Conservation (phyloP, 306 rosid genomes). For the Nissolia schottii region DNA sequence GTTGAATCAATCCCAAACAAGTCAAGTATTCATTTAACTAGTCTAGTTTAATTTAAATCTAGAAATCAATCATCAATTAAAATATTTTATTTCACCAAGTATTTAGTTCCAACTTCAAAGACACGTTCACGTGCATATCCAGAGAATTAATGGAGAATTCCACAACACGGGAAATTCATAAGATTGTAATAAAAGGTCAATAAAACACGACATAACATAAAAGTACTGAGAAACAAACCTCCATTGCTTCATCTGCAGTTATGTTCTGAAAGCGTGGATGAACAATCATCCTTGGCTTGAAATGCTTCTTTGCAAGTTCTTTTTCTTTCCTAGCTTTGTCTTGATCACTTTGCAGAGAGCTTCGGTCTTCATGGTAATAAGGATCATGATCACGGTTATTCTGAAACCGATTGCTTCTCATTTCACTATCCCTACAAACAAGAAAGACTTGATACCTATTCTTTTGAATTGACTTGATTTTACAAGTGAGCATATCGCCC, state of each 20-base stretch:
- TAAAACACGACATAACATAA: background rate
- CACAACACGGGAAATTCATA: background rate
- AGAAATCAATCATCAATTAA: background rate
- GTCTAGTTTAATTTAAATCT: background rate
- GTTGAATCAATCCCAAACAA: background rate
- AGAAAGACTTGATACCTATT: slow-evolving; percentile 92
- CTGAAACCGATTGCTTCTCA: slow-evolving; percentile 76
- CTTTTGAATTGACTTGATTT: slow-evolving; percentile 93
- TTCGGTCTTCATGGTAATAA: slow-evolving; percentile 77
- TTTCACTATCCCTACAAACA: slow-evolving; percentile 83
- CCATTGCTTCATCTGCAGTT: slow-evolving; percentile 92
- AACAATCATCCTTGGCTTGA: slow-evolving; percentile 96
- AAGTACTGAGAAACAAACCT: slow-evolving; percentile 50
- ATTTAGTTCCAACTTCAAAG: background rate
- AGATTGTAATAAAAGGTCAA: background rate
- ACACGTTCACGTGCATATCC: background rate
- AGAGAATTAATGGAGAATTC: background rate
- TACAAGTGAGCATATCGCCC: slow-evolving; percentile 88
- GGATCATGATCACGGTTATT: slow-evolving; percentile 51
- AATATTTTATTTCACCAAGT: background rate
- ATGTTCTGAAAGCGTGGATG: slow-evolving; percentile 98
- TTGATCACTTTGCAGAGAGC: slow-evolving; percentile 71
- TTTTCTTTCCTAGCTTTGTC: slow-evolving; percentile 88
- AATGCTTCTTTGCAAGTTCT: slow-evolving; percentile 89
- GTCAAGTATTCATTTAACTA: background rate